These are phyloP conservation scores for Avena sativa DNA, from an alignment of 176 grass and related monocot genomes.

Conservation along the genomic window DNA sequence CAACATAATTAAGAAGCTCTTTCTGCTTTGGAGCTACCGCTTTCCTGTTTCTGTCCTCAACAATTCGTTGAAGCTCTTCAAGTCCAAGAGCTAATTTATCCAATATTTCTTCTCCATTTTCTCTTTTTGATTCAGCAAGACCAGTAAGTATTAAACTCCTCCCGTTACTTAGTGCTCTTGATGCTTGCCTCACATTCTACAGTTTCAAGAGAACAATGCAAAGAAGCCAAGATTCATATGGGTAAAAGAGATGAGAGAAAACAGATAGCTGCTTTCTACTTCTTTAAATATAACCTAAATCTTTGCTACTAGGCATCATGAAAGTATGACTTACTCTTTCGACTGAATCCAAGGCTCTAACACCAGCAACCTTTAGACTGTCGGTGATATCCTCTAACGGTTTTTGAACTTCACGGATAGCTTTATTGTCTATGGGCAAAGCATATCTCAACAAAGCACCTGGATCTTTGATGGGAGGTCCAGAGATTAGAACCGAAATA, in stretches of 20 bases:
- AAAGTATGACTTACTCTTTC: constrained; percentile 83
- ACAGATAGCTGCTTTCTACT: constrained; percentile 15
- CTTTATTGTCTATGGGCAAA: constrained; percentile 94
- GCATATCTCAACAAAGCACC: constrained; percentile 95
- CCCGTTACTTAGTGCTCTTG: constrained; percentile 73
- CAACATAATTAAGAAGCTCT: constrained; percentile 96
- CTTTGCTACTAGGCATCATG: neutral
- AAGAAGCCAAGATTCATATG: constrained; percentile 26
- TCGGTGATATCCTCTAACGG: constrained; percentile 93
- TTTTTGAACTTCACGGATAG: constrained; percentile 95
- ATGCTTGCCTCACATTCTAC: constrained; percentile 96
- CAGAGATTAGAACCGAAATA: constrained; percentile 93
- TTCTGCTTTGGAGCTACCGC: constrained; percentile 94
- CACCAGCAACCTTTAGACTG: constrained; percentile 89
- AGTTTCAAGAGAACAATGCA: constrained; percentile 7
- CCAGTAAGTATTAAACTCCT: constrained; percentile 74
- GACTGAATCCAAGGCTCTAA: constrained; percentile 93
- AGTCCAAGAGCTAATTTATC: constrained; percentile 82
- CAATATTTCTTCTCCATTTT: constrained; percentile 78
- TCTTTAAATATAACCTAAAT: constrained; percentile 26
- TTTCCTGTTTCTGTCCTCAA: constrained; percentile 85
- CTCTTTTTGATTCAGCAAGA: constrained; percentile 92
- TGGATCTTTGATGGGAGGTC: constrained; percentile 98
- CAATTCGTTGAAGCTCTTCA: constrained; percentile 80
- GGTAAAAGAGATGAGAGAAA: neutral